phyloP scores from a whole-genome alignment of 306 rosid species.

The Pyrus pyrifolia region DNA sequence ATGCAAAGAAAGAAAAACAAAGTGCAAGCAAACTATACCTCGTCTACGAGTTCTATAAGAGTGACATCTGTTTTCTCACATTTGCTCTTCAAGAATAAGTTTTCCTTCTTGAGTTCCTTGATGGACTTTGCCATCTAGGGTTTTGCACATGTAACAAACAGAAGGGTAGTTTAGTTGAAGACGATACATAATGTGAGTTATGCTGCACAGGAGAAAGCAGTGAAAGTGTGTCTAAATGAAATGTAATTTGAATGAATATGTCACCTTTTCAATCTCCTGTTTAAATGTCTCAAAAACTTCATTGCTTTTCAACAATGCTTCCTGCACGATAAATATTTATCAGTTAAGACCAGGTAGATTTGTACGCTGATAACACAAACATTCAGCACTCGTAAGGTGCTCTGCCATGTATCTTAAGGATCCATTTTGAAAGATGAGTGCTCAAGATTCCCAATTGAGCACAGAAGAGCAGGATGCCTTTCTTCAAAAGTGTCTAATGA shows the following conservation, averaged over 20 bases:
- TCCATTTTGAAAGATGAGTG: background rate
- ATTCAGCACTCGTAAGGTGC: background rate
- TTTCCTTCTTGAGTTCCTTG: conserved; percentile 95
- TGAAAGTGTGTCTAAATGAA: conserved; percentile 9
- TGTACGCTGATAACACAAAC: background rate
- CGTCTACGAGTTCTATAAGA: conserved; percentile 76
- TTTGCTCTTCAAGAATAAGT: conserved; percentile 84
- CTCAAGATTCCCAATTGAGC: background rate
- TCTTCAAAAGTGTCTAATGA: background rate
- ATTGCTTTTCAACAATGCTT: conserved; percentile 78
- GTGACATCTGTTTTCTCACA: conserved; percentile 77
- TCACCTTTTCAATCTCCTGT: conserved; percentile 88
- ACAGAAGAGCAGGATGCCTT: background rate
- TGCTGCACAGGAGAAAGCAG: conserved; percentile 4
- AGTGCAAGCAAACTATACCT: conserved; percentile 42
- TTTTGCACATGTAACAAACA: conserved; percentile 21
- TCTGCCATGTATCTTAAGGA: background rate
- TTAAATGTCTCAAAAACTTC: conserved; percentile 90
- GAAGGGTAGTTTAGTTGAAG: background rate
- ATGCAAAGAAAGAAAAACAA: background rate
- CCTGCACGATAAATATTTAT: conserved; percentile 45
- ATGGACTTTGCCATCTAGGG: conserved; percentile 82
- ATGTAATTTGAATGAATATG: conserved; percentile 11
- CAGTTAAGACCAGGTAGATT: conserved; percentile 1
- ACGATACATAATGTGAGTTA: background rate